A percentile compares a stretch with the other conserved stretches of the same genome.
These are phyloP conservation scores for Streptanthus diversifolius DNA, from an alignment of 345 rosid genomes.

Conservation along the genomic window DNA sequence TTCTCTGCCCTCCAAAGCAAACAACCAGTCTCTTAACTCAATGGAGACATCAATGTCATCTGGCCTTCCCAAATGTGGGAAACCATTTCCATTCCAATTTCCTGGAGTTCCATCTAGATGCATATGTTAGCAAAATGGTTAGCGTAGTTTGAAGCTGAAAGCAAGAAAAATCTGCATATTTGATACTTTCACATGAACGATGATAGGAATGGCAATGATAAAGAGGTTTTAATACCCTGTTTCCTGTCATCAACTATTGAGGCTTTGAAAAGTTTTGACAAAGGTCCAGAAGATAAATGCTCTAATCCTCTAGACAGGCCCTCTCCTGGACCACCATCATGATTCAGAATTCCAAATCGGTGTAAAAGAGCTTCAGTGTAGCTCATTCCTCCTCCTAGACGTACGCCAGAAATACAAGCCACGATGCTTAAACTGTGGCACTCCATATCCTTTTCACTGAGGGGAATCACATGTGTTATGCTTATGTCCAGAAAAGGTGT, in stretches of 20 bases:
- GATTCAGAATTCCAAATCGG: conserved; percentile 84
- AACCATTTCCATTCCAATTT: conserved; percentile 43
- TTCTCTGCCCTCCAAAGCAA: conserved; percentile 87
- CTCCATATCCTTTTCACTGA: conserved; percentile 73
- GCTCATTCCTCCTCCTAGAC: conserved; percentile 96
- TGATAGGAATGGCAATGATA: neutral
- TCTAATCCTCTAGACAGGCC: conserved; percentile 78
- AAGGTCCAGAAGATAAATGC: conserved; percentile 74
- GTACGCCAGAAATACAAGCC: conserved; percentile 82
- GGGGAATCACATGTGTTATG: conserved; percentile 81
- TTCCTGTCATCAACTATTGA: conserved; percentile 49
- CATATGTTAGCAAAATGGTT: conserved; percentile 24
- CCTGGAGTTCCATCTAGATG: conserved; percentile 47
- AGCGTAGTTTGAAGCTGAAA: conserved; percentile 11
- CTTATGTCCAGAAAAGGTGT: conserved; percentile 74
- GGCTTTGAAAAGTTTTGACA: conserved; percentile 76
- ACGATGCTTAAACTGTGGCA: conserved; percentile 77
- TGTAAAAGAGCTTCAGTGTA: conserved; percentile 86
- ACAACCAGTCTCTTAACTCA: conserved; percentile 90
- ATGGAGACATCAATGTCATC: conserved; percentile 79
- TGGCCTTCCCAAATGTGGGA: conserved; percentile 63
- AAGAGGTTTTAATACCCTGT: conserved; percentile 18
- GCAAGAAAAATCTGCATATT: neutral
- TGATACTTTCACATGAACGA: neutral
- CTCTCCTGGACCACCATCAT: conserved; percentile 94